Percentiles rank a stretch among this genome's conserved stretches.
These are phyloP conservation scores for Xylaria telfairii DNA, from an alignment of 495 filamentous ascomycete species.

Conservation along the genomic window DNA sequence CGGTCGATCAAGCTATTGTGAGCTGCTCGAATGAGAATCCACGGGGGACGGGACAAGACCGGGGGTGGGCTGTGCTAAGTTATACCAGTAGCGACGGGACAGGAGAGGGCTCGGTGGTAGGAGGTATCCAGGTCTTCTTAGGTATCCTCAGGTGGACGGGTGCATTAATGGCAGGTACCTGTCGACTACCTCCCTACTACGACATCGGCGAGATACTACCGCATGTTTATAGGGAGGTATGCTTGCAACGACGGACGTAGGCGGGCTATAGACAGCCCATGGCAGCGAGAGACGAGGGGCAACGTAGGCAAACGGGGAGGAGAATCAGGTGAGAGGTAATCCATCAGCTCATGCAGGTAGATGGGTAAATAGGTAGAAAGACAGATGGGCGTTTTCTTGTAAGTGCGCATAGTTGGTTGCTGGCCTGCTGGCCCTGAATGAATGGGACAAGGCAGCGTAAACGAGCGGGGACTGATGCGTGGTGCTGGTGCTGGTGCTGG, in stretches of 20 bases:
- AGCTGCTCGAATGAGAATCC: constrained; percentile 27
- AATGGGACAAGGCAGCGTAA: constrained; percentile 12
- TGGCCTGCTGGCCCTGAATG: constrained; percentile 17
- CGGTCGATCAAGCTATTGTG: constrained; percentile 27
- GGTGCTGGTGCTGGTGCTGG: too few relatives aligned
- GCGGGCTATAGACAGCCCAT: background rate
- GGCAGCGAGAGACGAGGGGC: constrained; percentile 9
- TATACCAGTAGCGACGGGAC: constrained; percentile 24
- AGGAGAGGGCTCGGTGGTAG: constrained; percentile 17
- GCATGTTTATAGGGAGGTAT: constrained; percentile 3
- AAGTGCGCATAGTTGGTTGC: background rate
- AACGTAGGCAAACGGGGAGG: background rate
- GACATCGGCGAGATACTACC: constrained; percentile 11
- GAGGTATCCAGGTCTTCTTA: constrained; percentile 13
- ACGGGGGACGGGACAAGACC: constrained; percentile 23
- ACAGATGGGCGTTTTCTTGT: background rate
- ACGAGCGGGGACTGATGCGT: constrained; percentile 14
- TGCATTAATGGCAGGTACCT: constrained; percentile 15
- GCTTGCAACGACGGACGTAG: constrained; percentile 15
- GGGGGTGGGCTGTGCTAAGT: constrained; percentile 26
- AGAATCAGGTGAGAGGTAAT: background rate
- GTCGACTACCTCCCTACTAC: constrained; percentile 20
- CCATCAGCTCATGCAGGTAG: constrained; percentile 8
- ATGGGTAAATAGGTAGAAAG: background rate
- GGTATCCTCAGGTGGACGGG: constrained; percentile 7